Percentiles rank a stretch among this genome's conserved stretches.
Conservation (phyloP, 2,329 filamentous ascomycete species). For the Plenodomus lindquistii region DNA sequence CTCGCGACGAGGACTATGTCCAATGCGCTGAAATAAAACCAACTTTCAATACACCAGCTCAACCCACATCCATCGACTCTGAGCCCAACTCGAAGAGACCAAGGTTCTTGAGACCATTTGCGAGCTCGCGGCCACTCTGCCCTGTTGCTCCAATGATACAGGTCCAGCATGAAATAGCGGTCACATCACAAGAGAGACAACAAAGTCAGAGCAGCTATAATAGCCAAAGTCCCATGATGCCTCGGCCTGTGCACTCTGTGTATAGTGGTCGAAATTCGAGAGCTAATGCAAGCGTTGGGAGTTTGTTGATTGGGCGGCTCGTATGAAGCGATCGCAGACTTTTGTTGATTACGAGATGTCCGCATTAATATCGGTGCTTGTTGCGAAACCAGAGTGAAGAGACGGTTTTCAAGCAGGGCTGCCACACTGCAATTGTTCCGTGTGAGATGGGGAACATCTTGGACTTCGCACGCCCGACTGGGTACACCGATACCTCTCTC, state of each 20-base stretch:
- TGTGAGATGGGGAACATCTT: too few species aligned
- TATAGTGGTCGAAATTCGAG: constrained; percentile 9
- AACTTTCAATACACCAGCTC: constrained; percentile 2
- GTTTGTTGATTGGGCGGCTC: constrained; percentile 21
- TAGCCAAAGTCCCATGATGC: constrained; percentile 21
- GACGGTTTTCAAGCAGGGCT: too few species aligned
- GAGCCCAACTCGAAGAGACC: constrained; percentile 11
- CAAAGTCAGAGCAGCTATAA: constrained; percentile 23
- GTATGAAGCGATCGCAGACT: constrained; percentile 8
- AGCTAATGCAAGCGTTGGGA: constrained; percentile 16
- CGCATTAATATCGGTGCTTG: not conserved
- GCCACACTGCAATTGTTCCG: too few species aligned
- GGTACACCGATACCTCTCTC: too few species aligned
- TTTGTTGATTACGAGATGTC: not conserved
- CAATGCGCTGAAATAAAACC: constrained; percentile 19
- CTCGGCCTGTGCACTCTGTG: constrained; percentile 19
- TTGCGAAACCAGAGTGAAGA: too few species aligned
- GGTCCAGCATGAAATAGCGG: constrained; percentile 26
- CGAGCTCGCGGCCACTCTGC: constrained; percentile 3
- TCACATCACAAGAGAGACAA: constrained; percentile 22
- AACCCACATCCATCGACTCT: constrained; percentile 8
- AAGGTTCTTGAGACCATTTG: constrained; percentile 20
- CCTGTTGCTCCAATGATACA: constrained; percentile 23
- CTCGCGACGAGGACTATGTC: constrained; percentile 23
- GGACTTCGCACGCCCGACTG: too few species aligned